Evolutionary conservation across 2,329 filamentous ascomycete species (phyloP).

Genomic region (Botrytis squamosa): DNA sequence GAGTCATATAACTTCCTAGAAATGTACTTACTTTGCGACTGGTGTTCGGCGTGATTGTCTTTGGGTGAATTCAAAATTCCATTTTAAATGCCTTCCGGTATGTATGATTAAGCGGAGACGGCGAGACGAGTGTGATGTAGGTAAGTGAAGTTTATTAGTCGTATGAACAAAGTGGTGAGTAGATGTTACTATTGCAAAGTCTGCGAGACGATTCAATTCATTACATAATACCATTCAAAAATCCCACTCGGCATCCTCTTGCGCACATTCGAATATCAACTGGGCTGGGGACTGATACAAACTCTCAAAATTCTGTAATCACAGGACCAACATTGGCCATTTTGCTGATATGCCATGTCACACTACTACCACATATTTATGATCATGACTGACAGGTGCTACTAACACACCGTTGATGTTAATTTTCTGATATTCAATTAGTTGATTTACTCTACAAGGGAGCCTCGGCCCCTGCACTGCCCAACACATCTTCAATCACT

Average conservation of each 20-base stretch:
- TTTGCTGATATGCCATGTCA: not conserved
- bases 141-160: not conserved
- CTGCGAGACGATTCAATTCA: not conserved
- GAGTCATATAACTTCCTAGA: not conserved
- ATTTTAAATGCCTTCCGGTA: not conserved
- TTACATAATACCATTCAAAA: not conserved
- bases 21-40: not conserved
- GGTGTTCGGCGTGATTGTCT: not conserved
- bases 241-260: not conserved
- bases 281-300: not conserved
- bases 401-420: not conserved
- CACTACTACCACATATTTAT: not conserved
- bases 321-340: too few species aligned
- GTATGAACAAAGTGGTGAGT: not conserved
- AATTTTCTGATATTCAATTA: not conserved
- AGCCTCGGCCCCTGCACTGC: conserved; percentile 50
- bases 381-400: not conserved
- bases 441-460: conserved; percentile 45
- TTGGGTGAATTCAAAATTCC: not conserved
- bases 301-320: not conserved
- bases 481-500: conserved; percentile 63
- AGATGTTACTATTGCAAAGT: not conserved
- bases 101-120: not conserved
- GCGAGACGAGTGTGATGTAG: too few species aligned
- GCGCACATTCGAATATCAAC: not conserved